Evolutionary conservation across 345 rosid genomes (phyloP), one percentile per base, ranked within the genome.

Genomic region (Streptanthus diversifolius): DNA sequence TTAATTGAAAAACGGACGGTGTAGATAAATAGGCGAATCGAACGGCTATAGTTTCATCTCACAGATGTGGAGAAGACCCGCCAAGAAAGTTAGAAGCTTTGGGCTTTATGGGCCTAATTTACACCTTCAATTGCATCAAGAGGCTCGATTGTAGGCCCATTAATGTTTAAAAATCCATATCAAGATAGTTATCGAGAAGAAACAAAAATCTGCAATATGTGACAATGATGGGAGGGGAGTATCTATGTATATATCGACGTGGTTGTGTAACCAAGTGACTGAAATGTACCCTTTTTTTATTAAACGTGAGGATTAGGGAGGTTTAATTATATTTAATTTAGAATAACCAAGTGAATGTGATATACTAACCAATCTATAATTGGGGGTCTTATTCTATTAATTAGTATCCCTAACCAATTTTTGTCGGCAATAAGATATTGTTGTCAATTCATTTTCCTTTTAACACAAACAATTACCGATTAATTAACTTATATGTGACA

Each of bases 311-410:
- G 63, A 27, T 66, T 74, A 18, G 52, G 59, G 67, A 74, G 36
- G 54, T 66, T 66, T 36, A 36, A 39, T 41, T 59, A 49, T 74
- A 74, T 67, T 67, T 49, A 67, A 74, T 74, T 49, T 19, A 30
- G 41, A 6, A 15, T 30, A 49, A 65, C 22, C 51, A 66, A 66
- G 18, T 67, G 78, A 74, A 51, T 48, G 55, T 59, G 78, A 74
- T 74, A 59, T 59, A 67, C 78, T 67, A 74, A 73, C 72, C 22
- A 74, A 66, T 52, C 59, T 51, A 68, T 67, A 60, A 67, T 60
- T 51, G 37, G 3, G 62, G 68, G 79, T 68, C 74, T 48, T 68
- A 60, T 51, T 67, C 66, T 74, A 56, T 66, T 74, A 49, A 59
- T 58, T 59, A 22, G 48, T 43, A 61, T 60, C 41, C 41, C 69